Percentiles rank a stretch among this genome's conserved stretches.
Evolutionary conservation across 148 eudicot species (phyloP).

Genomic region (Vaccinium vitisidaea): DNA sequence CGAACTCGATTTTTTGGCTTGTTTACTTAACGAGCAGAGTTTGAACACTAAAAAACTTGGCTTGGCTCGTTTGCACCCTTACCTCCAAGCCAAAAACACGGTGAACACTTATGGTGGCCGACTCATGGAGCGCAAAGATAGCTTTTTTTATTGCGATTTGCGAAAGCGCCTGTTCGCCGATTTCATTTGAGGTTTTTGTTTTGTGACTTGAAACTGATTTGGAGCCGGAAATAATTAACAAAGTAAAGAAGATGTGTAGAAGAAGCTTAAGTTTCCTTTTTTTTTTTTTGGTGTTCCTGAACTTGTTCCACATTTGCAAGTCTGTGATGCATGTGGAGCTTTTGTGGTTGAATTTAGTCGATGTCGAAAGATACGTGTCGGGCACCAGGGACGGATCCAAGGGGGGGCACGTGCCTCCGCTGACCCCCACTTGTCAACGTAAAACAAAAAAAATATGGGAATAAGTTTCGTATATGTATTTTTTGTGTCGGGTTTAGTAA

Average conservation of each 20-base stretch:
- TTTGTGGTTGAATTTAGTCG: neutral
- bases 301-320: neutral
- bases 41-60: no score
- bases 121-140: constrained; percentile 20
- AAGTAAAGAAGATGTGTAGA: neutral
- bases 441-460: no score
- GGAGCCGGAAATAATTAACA: neutral
- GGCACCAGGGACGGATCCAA: no score
- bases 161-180: constrained; percentile 54
- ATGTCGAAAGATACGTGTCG: neutral
- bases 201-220: neutral
- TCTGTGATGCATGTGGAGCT: neutral
- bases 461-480: no score
- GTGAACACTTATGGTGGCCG: constrained; percentile 38
- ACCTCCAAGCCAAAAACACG: constrained; percentile 42
- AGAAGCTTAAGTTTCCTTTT: neutral
- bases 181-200: neutral
- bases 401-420: no score
- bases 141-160: constrained; percentile 53
- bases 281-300: neutral
- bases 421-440: no score
- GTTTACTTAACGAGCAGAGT: no score
- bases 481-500: no score
- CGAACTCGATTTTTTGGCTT: no score
- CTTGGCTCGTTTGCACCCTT: neutral